Evolutionary conservation across 768 basidiomycete genomes (phyloP), one percentile per base, ranked within the genome.

Genomic region (Mrakia frigida): DNA sequence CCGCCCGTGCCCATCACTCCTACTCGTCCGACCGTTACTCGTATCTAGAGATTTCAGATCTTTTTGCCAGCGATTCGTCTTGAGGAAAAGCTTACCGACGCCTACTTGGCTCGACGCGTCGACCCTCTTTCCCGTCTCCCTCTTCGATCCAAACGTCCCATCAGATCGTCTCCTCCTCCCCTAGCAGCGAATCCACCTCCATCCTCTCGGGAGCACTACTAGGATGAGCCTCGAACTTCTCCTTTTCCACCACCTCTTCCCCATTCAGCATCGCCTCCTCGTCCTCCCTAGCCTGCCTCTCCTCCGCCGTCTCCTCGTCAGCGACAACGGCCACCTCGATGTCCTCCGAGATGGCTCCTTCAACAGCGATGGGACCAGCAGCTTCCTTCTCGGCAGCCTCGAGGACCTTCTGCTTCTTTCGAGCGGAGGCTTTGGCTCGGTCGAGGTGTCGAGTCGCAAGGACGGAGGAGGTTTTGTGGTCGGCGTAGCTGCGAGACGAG

Each of bases 401-500:
- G 56, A 56, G 56, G n/a, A 61, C 60, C 65, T 77, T 77, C 33
- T 65, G 70, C 18, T 71, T 60, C 59, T 77, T 77, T 31, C 76
- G 69, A 31, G 60, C 61, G 23, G 59, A 41, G 2, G 76, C 76
- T 35, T 65, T 63, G 13, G 63, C 63, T 14, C 76, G 70, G 43
- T 77, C 76, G 46, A 37, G 61, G 10, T 60, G 65, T 18, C 76
- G 76, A 7, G n/a, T 35, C 23, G 76, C 76, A 7, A 77, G 61
- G 71, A 77, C 69, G 7, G 76, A 77, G 56, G 35, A 41, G 39
- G 76, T 77, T 53, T 72, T 52, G 41, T 77, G 70, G 33, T 61
- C 76, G 50, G 59, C 70, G 50, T 67, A 68, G 9, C 76, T 77
- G 56, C 13, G 6, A 46, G 39, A 33, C 14, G 39, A 53, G 31